Base-by-base conservation (phyloP, 371 early-diverging fungal genomes). In the Mucor irregularis region DNA sequence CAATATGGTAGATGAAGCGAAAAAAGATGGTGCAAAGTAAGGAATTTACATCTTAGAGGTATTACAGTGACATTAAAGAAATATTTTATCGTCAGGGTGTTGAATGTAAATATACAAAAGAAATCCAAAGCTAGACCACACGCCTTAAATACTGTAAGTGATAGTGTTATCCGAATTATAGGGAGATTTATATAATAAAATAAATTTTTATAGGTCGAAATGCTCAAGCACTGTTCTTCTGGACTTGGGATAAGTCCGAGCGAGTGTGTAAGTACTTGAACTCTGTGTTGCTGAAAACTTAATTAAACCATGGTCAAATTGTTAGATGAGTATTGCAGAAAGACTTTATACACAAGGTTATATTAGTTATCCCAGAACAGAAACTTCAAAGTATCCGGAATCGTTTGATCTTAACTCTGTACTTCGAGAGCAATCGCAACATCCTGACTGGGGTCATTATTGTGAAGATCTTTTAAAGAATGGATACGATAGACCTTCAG, bases 301-400 rank as follows among this genome's bases (percentile, higher is more conserved):
- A 29, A 7, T 30, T 22, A 22, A 11, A 10, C n/a, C 9, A 2
- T 38, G n/a, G 16, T 28, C 13, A 7, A 24, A 17, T 8, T 3
- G 26, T 19, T 58, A 78, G 81, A 82, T 82, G 82, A 57, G 64
- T 25, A 58, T 80, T 37, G 82, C 83, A 2, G 83, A 82, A 51
- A 66, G 74, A 17, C 61, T 82, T 4, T 82, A 82, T 50, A 79
- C 47, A 8, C 76, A 76, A 56, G 90, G 90, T 26, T 86, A 81
- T 31, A 87, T 90, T 26, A 78, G 78, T 14, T 90, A 90, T 71
- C 90, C 90, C 31, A 80, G 90, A 49, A 90, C 90, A 29, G 90
- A 90, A 62, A 90, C 90, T 26, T 84, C 85, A 43, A 62, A 69
- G 21, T 90, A 88, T 71, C 74, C 79, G 14, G 64, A 64, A 29